Evolutionary conservation across 1,284 basidiomycete species (phyloP).

Genomic region (Malassezia brasiliensis): DNA sequence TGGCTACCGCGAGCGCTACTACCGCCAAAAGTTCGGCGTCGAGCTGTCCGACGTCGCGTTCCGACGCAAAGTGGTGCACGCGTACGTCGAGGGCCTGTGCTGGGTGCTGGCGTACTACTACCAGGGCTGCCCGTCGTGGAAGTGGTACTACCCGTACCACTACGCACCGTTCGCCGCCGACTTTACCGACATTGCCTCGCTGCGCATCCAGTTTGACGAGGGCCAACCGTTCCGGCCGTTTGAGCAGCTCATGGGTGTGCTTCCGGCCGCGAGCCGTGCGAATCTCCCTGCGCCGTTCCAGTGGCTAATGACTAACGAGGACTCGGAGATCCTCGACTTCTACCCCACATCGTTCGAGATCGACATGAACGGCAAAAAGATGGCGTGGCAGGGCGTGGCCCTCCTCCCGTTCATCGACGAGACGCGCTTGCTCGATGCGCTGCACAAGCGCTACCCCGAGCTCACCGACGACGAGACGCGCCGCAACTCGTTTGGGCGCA

Average conservation of each 20-base stretch:
- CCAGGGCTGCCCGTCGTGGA: constrained; percentile 90
- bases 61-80: constrained; percentile 65
- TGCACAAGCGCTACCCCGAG: constrained; percentile 63
- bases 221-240: constrained; percentile 91
- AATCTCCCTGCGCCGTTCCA: constrained; percentile 85
- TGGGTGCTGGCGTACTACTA: constrained; percentile 99
- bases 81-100: constrained; percentile 84
- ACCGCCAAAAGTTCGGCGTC: constrained; percentile 81
- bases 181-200: constrained; percentile 63
- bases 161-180: constrained; percentile 97
- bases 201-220: constrained; percentile 68
- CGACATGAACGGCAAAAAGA: constrained; percentile 99
- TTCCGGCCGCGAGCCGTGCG: constrained; percentile 77
- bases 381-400: constrained; percentile 98
- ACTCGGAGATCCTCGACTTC: constrained; percentile 91
- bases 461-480: constrained; percentile 71
- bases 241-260: constrained; percentile 95
- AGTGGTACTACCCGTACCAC: constrained; percentile 98
- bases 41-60: constrained; percentile 64
- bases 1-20: constrained; percentile 82
- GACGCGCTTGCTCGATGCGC: constrained; percentile 60
- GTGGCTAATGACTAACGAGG: constrained; percentile 70
- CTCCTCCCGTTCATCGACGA: constrained; percentile 92
- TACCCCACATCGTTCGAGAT: constrained; percentile 86
- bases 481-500: constrained; percentile 76